These are phyloP conservation scores for Agaricales sp. DNA, from an alignment of 1,284 basidiomycete genomes.

Conservation along the genomic window DNA sequence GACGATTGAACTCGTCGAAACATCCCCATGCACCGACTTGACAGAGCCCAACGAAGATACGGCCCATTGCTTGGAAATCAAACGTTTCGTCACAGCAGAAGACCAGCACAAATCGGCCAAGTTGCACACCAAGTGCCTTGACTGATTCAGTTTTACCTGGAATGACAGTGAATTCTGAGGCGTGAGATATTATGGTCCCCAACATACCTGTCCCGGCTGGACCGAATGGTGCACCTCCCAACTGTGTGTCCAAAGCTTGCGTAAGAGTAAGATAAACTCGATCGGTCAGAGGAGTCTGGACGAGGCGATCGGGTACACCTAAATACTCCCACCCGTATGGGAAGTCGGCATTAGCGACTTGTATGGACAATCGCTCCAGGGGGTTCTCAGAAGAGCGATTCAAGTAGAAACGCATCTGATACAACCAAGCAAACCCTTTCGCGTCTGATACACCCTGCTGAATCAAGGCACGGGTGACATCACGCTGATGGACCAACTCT, in stretches of 20 bases:
- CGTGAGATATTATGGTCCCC: conserved; percentile 3
- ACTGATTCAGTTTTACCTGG: conserved; percentile 97
- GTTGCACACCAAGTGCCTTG: conserved; percentile 95
- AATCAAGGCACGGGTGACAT: conserved; percentile 81
- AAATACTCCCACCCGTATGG: conserved; percentile 99
- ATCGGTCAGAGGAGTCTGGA: conserved; percentile 98
- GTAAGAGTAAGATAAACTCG: conserved; percentile 95
- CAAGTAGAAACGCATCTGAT: conserved; percentile 98
- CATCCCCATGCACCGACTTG: conserved; percentile 99
- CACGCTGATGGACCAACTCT: conserved; percentile 95
- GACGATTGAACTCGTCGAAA: conserved; percentile 96
- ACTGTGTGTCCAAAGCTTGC: conserved; percentile 89
- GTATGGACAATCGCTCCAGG: conserved; percentile 71
- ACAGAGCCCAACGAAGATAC: conserved; percentile 97
- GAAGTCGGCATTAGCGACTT: conserved; percentile 88
- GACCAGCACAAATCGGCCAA: conserved; percentile 95
- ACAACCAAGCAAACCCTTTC: conserved; percentile 87
- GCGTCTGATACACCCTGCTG: conserved; percentile 54
- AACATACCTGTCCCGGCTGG: conserved; percentile 88
- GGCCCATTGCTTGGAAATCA: conserved; percentile 99
- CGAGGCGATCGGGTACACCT: conserved; percentile 92
- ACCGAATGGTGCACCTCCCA: conserved; percentile 96
- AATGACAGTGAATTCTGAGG: conserved; percentile 5
- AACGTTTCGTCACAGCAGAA: conserved; percentile 99
- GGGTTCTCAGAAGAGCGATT: conserved; percentile 64